A percentile compares a stretch with the other conserved stretches of the same genome.
Evolutionary conservation across 2,329 filamentous ascomycete genomes (phyloP).

Genomic region (Plenodomus biglobosus): DNA sequence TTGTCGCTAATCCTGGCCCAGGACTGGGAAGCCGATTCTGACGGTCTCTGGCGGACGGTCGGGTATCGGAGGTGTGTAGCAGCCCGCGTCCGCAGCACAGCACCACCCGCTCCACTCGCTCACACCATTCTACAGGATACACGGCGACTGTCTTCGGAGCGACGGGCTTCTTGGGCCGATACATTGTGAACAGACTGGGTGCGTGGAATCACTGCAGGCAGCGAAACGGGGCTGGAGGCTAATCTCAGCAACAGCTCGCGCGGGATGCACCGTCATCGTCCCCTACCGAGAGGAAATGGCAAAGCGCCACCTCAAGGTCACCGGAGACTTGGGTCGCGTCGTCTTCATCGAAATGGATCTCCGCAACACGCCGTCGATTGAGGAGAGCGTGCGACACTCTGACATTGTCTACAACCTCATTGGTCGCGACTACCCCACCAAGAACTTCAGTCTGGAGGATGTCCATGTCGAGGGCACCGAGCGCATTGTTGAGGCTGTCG

Average conservation of each 20-base stretch:
- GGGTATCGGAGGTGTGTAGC: conserved; percentile 73
- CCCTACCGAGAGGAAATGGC: conserved; percentile 97
- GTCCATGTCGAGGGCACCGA: conserved; percentile 91
- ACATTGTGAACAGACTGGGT: conserved; percentile 95
- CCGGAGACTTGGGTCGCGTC: conserved; percentile 90
- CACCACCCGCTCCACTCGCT: conserved; percentile 31
- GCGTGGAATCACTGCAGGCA: conserved; percentile 29
- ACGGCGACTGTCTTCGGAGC: conserved; percentile 98
- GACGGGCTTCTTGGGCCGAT: conserved; percentile 91
- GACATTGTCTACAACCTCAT: conserved; percentile 97
- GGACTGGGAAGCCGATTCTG: conserved; percentile 94
- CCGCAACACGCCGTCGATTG: conserved; percentile 90
- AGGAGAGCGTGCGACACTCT: conserved; percentile 94
- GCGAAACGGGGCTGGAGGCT: conserved; percentile 11
- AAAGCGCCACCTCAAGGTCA: conserved; percentile 93
- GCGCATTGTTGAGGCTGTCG: conserved; percentile 89
- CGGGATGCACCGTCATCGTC: conserved; percentile 91
- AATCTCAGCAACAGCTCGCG: conserved; percentile 63
- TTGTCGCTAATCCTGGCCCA: conserved; percentile 15
- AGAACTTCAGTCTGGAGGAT: conserved; percentile 93
- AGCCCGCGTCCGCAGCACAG: conserved; percentile 7
- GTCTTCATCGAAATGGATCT: conserved; percentile 94
- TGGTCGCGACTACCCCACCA: conserved; percentile 93
- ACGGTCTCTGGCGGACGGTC: conserved; percentile 86
- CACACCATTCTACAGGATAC: conserved; percentile 64